Conservation (phyloP, 371 early-diverging fungal genomes). For the Mortierella sp. region DNA sequence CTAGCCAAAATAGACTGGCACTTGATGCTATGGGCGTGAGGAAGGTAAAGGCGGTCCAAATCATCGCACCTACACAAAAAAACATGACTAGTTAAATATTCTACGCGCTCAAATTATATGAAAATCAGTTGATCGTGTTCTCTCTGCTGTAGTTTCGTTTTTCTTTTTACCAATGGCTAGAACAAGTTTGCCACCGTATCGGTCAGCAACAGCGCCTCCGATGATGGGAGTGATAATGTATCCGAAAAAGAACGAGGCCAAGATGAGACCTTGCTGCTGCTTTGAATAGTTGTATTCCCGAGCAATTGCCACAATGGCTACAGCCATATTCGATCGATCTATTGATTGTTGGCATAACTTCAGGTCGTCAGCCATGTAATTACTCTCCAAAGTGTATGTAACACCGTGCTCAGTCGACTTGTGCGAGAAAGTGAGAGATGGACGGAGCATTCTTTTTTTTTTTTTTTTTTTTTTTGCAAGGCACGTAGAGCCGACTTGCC, state of each 20-base stretch:
- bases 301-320: constrained; percentile 56
- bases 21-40: constrained; percentile 45
- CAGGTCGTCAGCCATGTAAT: too few relatives aligned
- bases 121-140: background rate
- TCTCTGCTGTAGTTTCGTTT: background rate
- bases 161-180: constrained; percentile 41
- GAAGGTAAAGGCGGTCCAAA: constrained; percentile 53
- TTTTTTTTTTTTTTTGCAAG: background rate
- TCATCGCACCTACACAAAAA: constrained; percentile 27
- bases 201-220: constrained; percentile 57
- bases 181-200: constrained; percentile 53
- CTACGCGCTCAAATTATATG: background rate
- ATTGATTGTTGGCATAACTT: background rate
- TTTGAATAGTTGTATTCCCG: constrained; percentile 43
- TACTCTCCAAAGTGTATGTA: too few relatives aligned
- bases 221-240: constrained; percentile 53
- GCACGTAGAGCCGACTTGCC: constrained; percentile 10
- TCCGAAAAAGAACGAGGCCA: constrained; percentile 57
- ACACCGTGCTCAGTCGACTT: background rate
- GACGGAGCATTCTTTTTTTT: background rate
- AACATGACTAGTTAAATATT: background rate
- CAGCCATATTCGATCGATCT: constrained; percentile 59
- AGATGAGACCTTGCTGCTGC: constrained; percentile 46
- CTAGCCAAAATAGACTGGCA: constrained; percentile 27
- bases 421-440: background rate